Evolutionary conservation across 768 basidiomycete species (phyloP).

Genomic region (Tremella yokohamensis): DNA sequence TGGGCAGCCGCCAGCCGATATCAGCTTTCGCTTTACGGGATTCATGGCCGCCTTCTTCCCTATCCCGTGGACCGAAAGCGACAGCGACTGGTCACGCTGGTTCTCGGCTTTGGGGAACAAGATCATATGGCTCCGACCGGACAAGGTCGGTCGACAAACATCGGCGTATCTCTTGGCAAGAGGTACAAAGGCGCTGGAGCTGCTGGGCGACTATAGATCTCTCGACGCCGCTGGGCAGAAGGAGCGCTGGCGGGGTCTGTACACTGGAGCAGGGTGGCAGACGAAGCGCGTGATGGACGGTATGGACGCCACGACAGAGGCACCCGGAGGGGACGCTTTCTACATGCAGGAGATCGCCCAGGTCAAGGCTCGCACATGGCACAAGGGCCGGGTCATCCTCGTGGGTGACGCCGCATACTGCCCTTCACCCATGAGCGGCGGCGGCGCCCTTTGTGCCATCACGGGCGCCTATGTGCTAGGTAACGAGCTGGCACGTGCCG

Average conservation of each 20-base stretch:
- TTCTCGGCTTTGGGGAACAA: background rate
- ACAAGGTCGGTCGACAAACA: background rate
- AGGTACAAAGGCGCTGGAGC: background rate
- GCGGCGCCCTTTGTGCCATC: conserved; percentile 34
- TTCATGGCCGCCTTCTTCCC: conserved; percentile 6
- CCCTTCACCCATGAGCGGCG: conserved; percentile 35
- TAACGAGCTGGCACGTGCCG: conserved; percentile 22
- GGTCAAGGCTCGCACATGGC: conserved; percentile 16
- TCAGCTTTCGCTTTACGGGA: background rate
- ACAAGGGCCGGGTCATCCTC: background rate
- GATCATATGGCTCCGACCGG: background rate
- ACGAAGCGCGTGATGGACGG: conserved; percentile 21
- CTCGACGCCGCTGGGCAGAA: conserved; percentile 5
- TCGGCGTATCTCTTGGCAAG: background rate
- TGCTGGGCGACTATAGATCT: background rate
- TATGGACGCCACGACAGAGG: conserved; percentile 13
- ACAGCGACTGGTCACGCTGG: background rate
- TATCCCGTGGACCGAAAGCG: background rate
- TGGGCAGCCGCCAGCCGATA: too few relatives aligned
- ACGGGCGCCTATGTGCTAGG: conserved; percentile 39
- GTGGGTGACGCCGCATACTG: background rate
- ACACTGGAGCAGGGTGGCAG: conserved; percentile 25
- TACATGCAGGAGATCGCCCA: conserved; percentile 27
- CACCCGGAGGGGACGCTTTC: conserved; percentile 11
- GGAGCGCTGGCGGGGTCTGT: conserved; percentile 10